These are phyloP conservation scores for Arabis hirsuta DNA, from an alignment of 345 rosid species.

Conservation along the genomic window DNA sequence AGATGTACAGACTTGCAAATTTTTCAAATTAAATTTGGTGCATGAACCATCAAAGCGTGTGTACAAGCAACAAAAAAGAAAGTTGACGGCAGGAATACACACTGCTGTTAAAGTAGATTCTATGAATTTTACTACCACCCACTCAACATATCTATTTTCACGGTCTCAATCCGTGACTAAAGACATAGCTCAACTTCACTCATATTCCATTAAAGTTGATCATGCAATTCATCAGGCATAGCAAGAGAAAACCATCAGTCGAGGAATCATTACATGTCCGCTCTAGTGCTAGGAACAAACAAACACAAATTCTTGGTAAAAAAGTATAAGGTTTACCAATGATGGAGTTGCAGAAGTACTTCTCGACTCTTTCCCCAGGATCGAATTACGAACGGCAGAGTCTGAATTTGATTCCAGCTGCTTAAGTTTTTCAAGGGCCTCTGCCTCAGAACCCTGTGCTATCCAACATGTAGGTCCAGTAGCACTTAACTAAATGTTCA, in stretches of 20 bases:
- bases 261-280: neutral
- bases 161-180: neutral
- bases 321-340: conserved; percentile 55
- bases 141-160: conserved; percentile 22
- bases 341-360: conserved; percentile 56
- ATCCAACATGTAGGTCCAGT: conserved; percentile 41
- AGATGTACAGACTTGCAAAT: conserved; percentile 3
- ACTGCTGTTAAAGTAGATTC: conserved; percentile 26
- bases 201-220: conserved; percentile 22
- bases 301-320: conserved; percentile 12
- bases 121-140: conserved; percentile 12
- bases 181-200: conserved; percentile 23
- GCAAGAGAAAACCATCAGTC: conserved; percentile 11
- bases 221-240: conserved; percentile 24
- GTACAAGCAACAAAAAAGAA: neutral
- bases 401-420: conserved; percentile 69
- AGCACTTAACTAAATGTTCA: conserved; percentile 35
- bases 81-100: conserved; percentile 8
- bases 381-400: conserved; percentile 55
- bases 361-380: conserved; percentile 55
- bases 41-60: neutral
- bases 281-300: conserved; percentile 27
- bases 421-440: conserved; percentile 70
- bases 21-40: conserved; percentile 6
- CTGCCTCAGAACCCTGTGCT: conserved; percentile 76